Evolutionary conservation across 345 rosid species (phyloP), one percentile per base, ranked within the genome.

Genomic region (Leavenworthia alabamica): DNA sequence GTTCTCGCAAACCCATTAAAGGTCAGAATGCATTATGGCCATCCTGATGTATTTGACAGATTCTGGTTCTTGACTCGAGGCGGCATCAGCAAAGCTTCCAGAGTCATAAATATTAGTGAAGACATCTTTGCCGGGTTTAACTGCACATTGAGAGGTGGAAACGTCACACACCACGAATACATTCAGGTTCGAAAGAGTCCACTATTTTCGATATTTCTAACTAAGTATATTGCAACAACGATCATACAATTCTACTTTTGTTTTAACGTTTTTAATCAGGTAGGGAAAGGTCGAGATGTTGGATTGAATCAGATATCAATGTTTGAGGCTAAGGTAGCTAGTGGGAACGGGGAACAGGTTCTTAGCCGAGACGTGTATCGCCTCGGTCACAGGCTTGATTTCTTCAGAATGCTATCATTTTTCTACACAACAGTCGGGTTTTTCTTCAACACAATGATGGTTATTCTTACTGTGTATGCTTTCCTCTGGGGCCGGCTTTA

Each of bases 51-150:
- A 40, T 89, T 90, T 49, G 97, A 90, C 78, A 74, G 97, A 70
- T 82, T 87, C 66, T 90, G 95, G 95, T 85, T 87, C 80, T 53
- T 90, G 77, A 74, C 83, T 56, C 82, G 93, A 27, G 97, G 97
- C 37, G 97, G 97, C 39, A 53, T 90, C 56, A 90, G 97, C 77
- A 90, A 90, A 80, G 97, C 97, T 46, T 87, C 97, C 42, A 81
- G 67, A 73, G 81, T 89, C 59, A 86, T 89, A 47, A 89, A 89
- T 54, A 80, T 89, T 62, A 89, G 95, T 49, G 97, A 90, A 81
- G 97, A 90, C 73, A 90, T 90, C 77, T 90, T 87, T 77, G 93
- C 97, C 1, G 95, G 97, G 52, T 87, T 85, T 67, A 90, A 90
- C 47, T 90, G 95, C 75, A 90, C 97, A 29, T 66, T 87, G 64